Conservation (phyloP, 225 moss, liverwort and hornwort genomes). For the Bryoerythrophyllum caledonicum region DNA sequence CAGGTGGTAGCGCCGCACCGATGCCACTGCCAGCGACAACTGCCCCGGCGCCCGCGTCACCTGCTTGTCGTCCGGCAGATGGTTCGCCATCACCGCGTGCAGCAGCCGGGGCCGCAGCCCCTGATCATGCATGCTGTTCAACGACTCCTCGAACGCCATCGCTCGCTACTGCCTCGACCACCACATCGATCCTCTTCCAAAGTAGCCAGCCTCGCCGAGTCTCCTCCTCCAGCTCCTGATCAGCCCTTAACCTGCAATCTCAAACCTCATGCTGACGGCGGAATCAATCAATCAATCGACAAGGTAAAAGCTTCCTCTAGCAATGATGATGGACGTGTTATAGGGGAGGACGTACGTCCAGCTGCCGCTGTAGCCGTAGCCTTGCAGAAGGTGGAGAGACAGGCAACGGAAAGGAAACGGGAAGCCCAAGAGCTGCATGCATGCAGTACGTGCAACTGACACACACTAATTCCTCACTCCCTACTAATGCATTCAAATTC, state of each 20-base stretch:
- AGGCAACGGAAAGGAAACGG: conserved; percentile 19
- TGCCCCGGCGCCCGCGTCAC: conserved; percentile 83
- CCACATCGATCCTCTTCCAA: background rate
- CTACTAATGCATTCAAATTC: conserved; percentile 5
- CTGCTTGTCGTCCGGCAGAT: conserved; percentile 93
- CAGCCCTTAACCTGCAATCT: background rate
- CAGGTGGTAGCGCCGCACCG: conserved; percentile 87
- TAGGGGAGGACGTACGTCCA: background rate
- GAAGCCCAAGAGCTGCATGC: conserved; percentile 46
- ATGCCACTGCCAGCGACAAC: conserved; percentile 82
- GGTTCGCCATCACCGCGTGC: conserved; percentile 81
- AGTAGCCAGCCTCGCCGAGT: conserved; percentile 19
- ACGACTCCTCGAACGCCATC: conserved; percentile 83
- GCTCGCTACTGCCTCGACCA: conserved; percentile 20
- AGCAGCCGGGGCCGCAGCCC: conserved; percentile 77
- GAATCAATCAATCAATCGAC: conserved; percentile 19
- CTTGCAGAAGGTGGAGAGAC: conserved; percentile 41
- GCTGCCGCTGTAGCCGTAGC: background rate
- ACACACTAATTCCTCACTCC: conserved; percentile 18
- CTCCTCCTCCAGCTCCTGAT: background rate
- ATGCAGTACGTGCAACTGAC: conserved; percentile 40
- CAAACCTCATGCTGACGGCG: background rate
- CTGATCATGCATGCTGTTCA: conserved; percentile 84
- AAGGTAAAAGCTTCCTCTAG: background rate
- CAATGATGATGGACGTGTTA: conserved; percentile 24